These are phyloP conservation scores for Exutisphaerella laricina DNA, from an alignment of 2,329 filamentous ascomycete species.

Conservation along the genomic window DNA sequence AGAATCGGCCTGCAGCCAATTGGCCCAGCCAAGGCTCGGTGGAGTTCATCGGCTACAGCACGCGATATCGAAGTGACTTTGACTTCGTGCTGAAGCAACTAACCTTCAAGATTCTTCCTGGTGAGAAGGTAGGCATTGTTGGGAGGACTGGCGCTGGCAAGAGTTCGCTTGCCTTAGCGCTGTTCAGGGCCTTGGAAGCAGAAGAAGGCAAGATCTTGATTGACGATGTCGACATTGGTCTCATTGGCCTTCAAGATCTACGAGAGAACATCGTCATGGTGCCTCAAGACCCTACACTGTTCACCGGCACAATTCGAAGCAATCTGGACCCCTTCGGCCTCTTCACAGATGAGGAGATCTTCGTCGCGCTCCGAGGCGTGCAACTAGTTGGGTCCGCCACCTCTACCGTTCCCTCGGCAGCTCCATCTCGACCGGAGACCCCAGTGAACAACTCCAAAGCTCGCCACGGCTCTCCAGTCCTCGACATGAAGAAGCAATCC, in stretches of 20 bases:
- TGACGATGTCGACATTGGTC: slow-evolving; percentile 82
- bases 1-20: slow-evolving; percentile 67
- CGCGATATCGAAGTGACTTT: slow-evolving; percentile 79
- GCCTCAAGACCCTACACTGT: slow-evolving; percentile 91
- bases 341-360: slow-evolving; percentile 88
- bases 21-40: slow-evolving; percentile 86
- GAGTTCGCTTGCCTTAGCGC: slow-evolving; percentile 84
- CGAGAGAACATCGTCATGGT: slow-evolving; percentile 95
- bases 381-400: slow-evolving; percentile 64
- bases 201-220: slow-evolving; percentile 85
- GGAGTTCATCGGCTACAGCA: slow-evolving; percentile 83
- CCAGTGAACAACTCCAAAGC: slow-evolving; percentile 22
- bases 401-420: slow-evolving; percentile 41
- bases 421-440: slow-evolving; percentile 32
- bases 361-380: slow-evolving; percentile 76
- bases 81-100: slow-evolving; percentile 80
- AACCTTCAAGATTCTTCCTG: slow-evolving; percentile 76
- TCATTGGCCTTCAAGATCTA: slow-evolving; percentile 87
- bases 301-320: slow-evolving; percentile 82
- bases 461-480: slow-evolving; percentile 18
- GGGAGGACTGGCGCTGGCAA: slow-evolving; percentile 94
- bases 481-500: slow-evolving; percentile 26
- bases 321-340: slow-evolving; percentile 89
- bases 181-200: slow-evolving; percentile 91
- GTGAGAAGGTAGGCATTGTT: slow-evolving; percentile 93